phyloP scores from a whole-genome alignment of 2,329 filamentous ascomycete species.

The Sporothrix globosa region DNA sequence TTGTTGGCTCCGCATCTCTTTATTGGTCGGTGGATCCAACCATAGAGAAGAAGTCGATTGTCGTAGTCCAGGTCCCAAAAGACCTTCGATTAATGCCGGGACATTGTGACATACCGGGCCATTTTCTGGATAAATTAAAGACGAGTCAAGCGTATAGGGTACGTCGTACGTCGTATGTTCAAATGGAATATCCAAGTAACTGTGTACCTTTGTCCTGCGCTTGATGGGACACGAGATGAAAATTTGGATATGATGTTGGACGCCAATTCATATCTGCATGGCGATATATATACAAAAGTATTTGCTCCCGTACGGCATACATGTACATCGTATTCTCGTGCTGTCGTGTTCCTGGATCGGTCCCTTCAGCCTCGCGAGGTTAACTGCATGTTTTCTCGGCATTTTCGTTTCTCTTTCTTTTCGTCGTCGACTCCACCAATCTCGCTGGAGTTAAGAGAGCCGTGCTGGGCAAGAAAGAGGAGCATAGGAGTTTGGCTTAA shows the following conservation, averaged over 20 bases:
- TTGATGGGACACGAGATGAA: too few species aligned
- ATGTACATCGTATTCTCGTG: too few species aligned
- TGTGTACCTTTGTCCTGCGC: too few species aligned
- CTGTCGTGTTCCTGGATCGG: too few species aligned
- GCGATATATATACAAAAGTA: too few species aligned
- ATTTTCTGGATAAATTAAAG: not conserved
- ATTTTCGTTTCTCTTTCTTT: too few species aligned
- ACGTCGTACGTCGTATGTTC: too few species aligned
- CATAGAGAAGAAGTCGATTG: not conserved
- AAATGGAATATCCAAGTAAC: too few species aligned
- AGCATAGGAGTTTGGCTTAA: not conserved
- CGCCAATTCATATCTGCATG: not conserved
- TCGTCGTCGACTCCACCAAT: conserved; percentile 8
- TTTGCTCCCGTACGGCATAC: too few species aligned
- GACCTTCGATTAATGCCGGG: not conserved
- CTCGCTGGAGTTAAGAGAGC: conserved; percentile 15
- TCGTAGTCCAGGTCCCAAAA: not conserved
- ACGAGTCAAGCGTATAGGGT: too few species aligned
- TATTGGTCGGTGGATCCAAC: conserved; percentile 4
- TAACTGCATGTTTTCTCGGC: too few species aligned
- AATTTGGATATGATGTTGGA: not conserved
- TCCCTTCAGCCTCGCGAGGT: too few species aligned
- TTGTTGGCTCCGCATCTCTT: not conserved
- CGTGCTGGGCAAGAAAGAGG: not conserved
- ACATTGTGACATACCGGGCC: not conserved